Percentiles rank a stretch among this genome's conserved stretches.
phyloP scores from a whole-genome alignment of 2,329 filamentous ascomycete genomes.

The Phaeophleospora eucalypticola region DNA sequence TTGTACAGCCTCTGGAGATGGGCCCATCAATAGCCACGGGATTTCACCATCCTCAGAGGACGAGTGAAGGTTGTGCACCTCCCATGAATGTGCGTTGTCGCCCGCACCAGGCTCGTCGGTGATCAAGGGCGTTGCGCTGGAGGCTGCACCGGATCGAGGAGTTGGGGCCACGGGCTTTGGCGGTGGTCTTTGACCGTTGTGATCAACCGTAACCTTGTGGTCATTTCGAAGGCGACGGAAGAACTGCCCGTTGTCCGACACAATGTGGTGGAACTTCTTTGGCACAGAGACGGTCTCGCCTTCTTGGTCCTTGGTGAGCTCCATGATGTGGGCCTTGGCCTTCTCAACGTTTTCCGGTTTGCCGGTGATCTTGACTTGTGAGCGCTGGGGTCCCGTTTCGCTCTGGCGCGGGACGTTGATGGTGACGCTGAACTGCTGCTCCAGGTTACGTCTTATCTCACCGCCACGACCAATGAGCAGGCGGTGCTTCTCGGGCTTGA shows the following conservation, averaged over 20 bases:
- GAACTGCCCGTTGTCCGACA: slow-evolving; percentile 86
- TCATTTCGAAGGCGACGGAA: slow-evolving; percentile 88
- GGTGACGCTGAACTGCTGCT: slow-evolving; percentile 78
- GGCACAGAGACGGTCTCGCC: slow-evolving; percentile 85
- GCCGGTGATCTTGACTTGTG: slow-evolving; percentile 81
- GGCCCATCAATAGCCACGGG: slow-evolving; percentile 84
- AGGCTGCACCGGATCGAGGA: slow-evolving; percentile 44
- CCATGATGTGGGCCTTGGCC: slow-evolving; percentile 79
- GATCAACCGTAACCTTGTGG: slow-evolving; percentile 84
- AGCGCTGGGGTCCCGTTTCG: slow-evolving; percentile 65
- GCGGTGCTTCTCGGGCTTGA: slow-evolving; percentile 85
- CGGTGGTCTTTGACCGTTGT: slow-evolving; percentile 75
- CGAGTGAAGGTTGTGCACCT: slow-evolving; percentile 72
- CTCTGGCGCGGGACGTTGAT: slow-evolving; percentile 85
- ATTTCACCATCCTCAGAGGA: slow-evolving; percentile 59
- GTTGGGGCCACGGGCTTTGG: slow-evolving; percentile 55
- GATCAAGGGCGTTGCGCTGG: slow-evolving; percentile 75
- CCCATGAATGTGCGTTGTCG: slow-evolving; percentile 75
- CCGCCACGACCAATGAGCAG: slow-evolving; percentile 88
- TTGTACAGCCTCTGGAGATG: slow-evolving; percentile 65
- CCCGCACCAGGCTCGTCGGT: slow-evolving; percentile 66
- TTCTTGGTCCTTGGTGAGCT: slow-evolving; percentile 77
- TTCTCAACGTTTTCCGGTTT: slow-evolving; percentile 72
- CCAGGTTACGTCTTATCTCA: slow-evolving; percentile 77
- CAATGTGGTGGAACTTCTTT: slow-evolving; percentile 72